Conservation (phyloP, 208 protist genomes). For the Trypanosoma scelopori region DNA sequence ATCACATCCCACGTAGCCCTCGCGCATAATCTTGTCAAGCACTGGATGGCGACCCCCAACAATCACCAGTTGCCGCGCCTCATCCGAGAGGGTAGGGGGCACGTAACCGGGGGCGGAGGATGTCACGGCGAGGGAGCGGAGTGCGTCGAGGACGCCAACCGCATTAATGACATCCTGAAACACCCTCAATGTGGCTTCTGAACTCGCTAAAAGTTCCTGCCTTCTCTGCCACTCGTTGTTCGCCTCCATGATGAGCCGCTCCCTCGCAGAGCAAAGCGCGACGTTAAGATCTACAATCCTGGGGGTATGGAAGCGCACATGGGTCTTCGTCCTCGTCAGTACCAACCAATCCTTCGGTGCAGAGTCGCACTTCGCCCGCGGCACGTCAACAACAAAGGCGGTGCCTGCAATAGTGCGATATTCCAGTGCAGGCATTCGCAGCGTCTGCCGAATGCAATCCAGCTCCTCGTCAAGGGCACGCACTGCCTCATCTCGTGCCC, state of each 20-base stretch:
- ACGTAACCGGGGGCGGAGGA: slow-evolving; percentile 68
- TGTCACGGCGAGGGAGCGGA: slow-evolving; percentile 54
- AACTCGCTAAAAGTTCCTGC: slow-evolving; percentile 35
- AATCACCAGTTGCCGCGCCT: slow-evolving; percentile 34
- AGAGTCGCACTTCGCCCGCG: slow-evolving; percentile 40
- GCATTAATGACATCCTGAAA: slow-evolving; percentile 43
- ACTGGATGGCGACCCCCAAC: slow-evolving; percentile 69
- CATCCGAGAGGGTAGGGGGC: slow-evolving; percentile 29
- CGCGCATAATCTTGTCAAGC: slow-evolving; percentile 52
- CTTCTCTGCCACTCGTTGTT: slow-evolving; percentile 52
- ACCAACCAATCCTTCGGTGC: slow-evolving; percentile 73
- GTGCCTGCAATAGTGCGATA: slow-evolving; percentile 81
- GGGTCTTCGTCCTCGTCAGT: slow-evolving; percentile 70
- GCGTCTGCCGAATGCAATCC: slow-evolving; percentile 35
- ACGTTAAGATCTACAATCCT: slow-evolving; percentile 56
- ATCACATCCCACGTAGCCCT: slow-evolving; percentile 71
- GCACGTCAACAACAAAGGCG: slow-evolving; percentile 78
- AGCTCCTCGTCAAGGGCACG: slow-evolving; percentile 62
- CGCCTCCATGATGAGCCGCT: slow-evolving; percentile 62
- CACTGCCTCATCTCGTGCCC: slow-evolving; percentile 39
- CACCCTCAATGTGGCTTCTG: slow-evolving; percentile 30
- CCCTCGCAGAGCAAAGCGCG: slow-evolving; percentile 57
- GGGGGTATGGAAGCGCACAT: slow-evolving; percentile 84
- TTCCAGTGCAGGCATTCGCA: slow-evolving; percentile 64
- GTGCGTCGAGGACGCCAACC: slow-evolving; percentile 60